Evolutionary conservation across 225 moss, liverwort and hornwort genomes (phyloP), one percentile per base, ranked within the genome.

Genomic region (Bryum argenteum): DNA sequence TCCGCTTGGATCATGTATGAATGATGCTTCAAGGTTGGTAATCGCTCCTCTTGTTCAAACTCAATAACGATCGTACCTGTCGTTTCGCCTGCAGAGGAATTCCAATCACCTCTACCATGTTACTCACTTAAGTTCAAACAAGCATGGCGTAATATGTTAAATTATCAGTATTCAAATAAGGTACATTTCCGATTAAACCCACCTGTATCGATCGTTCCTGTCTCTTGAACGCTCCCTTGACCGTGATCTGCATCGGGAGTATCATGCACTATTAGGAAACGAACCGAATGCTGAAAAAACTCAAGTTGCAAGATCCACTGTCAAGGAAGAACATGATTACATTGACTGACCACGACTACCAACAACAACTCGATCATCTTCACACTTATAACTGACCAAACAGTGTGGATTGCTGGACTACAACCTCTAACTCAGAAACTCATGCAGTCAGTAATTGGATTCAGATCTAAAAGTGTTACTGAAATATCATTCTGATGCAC

Each of bases 151-250:
- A 0, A 33, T 33, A 3, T 3, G 33, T 6, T 33, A 33, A 5
- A 33, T 6, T 47, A 48, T 48, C 48, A 14, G 12, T 55, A 37
- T 2, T 33, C 5, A 47, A 44, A 44, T 13, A 44, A 44, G 44
- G 44, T 10, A 44, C 28, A 28, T 28, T 28, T 28, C 5, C 28
- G 33, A 33, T n/a, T n/a, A 33, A 41, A 75, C 70, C 38, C 80
- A 92, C 94, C 89, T 92, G 75, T 90, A 71, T 45, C 89, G 87
- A 74, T 95, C 91, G 67, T 76, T 85, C 67, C 89, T 88, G 72
- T 90, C 92, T 79, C 87, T 81, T 50, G 89, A 88, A 14, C 94
- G 85, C 41, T 94, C 91, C 71, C 79, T 82, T 3, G 89, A 90
- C 54, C 86, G 77, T 14, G 82, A 88, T 81, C 82, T 82, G 75